Base-by-base conservation (phyloP, 1,284 basidiomycete species). In the Pseudozyma hubeiensis region DNA sequence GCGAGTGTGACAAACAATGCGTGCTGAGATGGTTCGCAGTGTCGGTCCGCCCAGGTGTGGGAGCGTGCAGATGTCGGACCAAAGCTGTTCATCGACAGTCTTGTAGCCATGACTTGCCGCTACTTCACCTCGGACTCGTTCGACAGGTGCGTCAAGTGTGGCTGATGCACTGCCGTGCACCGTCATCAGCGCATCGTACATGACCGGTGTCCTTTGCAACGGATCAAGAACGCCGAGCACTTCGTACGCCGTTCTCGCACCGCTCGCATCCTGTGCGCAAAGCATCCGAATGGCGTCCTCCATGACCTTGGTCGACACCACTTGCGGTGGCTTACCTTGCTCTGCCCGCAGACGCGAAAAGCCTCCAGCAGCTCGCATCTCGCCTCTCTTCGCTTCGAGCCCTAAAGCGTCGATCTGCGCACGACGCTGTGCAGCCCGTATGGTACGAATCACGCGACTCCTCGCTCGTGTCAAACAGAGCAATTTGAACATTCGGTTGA, bases 161-260 rank as follows among this genome's bases (percentile, higher is more conserved):
- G 37, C 48, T 39, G 16, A 53, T 39, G 16, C 64, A 24, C 65
- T 57, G 48, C 63, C 69, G 33, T 58, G 69, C 41, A 62, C 52
- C 1, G 34, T 41, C 56, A 79, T 62, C 16, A 79, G 63, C 9
- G 54, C 40, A 37, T 75, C 57, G 63, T 77, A 75, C 75, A 79
- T 79, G 7, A 35, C 34, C 10, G 50, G 24, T 4, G 64, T 60
- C 9, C 78, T 39, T 19, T 75, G 65, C 5, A 30, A 43, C 1
- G 41, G 9, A 4, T 76, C 69, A 1, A 79, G 48, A 16, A 50
- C 53, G 37, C 31, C 29, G 7, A 79, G 46, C 30, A 74, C 24
- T 29, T 74, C 65, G 44, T 65, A 64, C 3, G 68, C 64, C 17
- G 72, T 64, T 30, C 53, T 57, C 4, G 64, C 64, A 0, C 56